phyloP scores from a whole-genome alignment of 1,284 basidiomycete genomes.

The Rhodotorula glutinis region DNA sequence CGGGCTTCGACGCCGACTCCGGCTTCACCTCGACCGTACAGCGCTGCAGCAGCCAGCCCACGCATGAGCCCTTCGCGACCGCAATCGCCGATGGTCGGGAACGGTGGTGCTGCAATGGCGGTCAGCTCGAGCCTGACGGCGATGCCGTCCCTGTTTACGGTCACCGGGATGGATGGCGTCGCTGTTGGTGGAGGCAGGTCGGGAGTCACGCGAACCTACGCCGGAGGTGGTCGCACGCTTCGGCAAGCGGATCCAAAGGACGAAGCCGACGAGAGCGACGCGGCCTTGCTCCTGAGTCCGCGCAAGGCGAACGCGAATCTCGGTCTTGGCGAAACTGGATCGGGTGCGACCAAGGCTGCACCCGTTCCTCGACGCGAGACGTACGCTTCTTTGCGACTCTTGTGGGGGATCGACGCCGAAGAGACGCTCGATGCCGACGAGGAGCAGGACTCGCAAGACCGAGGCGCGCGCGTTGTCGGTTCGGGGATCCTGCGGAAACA shows the following conservation, averaged over 20 bases:
- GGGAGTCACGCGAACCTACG: slow-evolving; percentile 20
- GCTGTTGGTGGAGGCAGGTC: too few species aligned
- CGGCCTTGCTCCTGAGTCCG: neutral
- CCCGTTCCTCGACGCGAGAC: slow-evolving; percentile 8
- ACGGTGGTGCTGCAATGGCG: too few species aligned
- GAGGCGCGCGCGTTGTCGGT: slow-evolving; percentile 16
- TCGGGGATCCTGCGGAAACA: slow-evolving; percentile 21
- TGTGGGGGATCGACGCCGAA: slow-evolving; percentile 34
- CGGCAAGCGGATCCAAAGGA: slow-evolving; percentile 9
- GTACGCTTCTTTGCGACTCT: slow-evolving; percentile 17
- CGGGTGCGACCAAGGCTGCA: neutral
- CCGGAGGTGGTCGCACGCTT: slow-evolving; percentile 13
- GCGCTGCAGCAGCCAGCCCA: too few species aligned
- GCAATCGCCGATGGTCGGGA: too few species aligned
- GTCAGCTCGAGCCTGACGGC: too few species aligned
- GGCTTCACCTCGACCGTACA: too few species aligned
- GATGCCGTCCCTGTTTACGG: too few species aligned
- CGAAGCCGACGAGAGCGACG: neutral
- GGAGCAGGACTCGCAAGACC: slow-evolving; percentile 16
- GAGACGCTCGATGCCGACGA: slow-evolving; percentile 27
- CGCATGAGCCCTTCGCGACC: too few species aligned
- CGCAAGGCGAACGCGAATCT: too few species aligned
- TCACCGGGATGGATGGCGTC: too few species aligned
- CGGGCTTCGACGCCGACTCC: neutral
- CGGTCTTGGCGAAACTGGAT: neutral